phyloP scores from a whole-genome alignment of 192 early-diverging fungal genomes.

The Mortierella claussenii region DNA sequence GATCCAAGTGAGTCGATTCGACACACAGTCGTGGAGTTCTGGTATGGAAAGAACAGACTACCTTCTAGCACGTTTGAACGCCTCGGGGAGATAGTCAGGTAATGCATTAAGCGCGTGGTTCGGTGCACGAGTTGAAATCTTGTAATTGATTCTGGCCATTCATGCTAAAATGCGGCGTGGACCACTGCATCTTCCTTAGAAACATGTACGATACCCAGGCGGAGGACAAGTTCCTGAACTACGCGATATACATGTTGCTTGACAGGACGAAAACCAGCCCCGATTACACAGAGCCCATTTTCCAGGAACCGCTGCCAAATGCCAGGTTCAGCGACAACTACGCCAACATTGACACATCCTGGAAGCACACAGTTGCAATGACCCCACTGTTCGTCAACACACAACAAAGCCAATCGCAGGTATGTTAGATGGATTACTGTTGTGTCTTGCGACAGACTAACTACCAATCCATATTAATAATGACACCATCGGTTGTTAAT shows the following conservation, averaged over 20 bases:
- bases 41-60: conserved; percentile 51
- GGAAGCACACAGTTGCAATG: conserved; percentile 63
- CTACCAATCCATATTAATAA: not conserved
- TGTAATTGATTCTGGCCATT: too few relatives aligned
- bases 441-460: not conserved
- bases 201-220: conserved; percentile 70
- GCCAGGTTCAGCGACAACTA: conserved; percentile 69
- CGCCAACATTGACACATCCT: conserved; percentile 71
- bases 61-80: conserved; percentile 46
- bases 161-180: too few relatives aligned
- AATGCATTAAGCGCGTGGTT: not conserved
- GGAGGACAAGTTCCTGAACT: conserved; percentile 72
- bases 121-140: not conserved
- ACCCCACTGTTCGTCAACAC: conserved; percentile 68
- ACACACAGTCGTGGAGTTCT: conserved; percentile 50
- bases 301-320: conserved; percentile 71
- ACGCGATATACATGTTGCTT: conserved; percentile 67
- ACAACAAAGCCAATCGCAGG: conserved; percentile 57
- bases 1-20: conserved; percentile 54
- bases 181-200: conserved; percentile 25
- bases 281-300: conserved; percentile 69
- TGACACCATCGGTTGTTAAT: not conserved
- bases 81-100: conserved; percentile 54
- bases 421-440: not conserved
- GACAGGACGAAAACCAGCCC: conserved; percentile 68